These are phyloP conservation scores for Priceomyces melissophilus DNA, from an alignment of 805 yeast genomes.

Conservation along the genomic window DNA sequence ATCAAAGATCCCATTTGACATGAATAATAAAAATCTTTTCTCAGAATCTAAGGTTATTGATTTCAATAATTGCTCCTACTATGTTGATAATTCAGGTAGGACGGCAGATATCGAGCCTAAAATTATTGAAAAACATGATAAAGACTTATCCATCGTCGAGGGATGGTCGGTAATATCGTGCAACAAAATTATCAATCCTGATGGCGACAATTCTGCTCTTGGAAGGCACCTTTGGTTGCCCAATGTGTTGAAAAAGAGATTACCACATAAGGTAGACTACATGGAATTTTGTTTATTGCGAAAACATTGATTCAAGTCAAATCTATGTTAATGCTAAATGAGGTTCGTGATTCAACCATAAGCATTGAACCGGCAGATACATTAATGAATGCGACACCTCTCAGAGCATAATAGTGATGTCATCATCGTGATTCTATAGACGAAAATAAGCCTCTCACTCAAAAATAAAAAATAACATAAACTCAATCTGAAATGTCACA, in stretches of 20 bases:
- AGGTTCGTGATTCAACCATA: too few relatives aligned
- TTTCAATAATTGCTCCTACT: conserved; percentile 59
- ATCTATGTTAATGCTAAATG: too few relatives aligned
- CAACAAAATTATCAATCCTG: conserved; percentile 50
- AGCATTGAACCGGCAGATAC: too few relatives aligned
- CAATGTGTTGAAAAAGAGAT: conserved; percentile 14
- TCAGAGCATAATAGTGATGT: too few relatives aligned
- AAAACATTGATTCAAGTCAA: conserved; percentile 4
- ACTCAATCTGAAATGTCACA: not conserved
- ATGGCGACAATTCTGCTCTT: conserved; percentile 48
- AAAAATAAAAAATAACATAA: not conserved
- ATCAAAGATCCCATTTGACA: conserved; percentile 52
- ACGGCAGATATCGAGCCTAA: conserved; percentile 43
- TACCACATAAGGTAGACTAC: conserved; percentile 38
- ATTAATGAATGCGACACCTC: too few relatives aligned
- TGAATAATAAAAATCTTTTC: conserved; percentile 73
- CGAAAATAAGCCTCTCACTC: not conserved
- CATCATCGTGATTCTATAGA: not conserved
- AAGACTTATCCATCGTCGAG: conserved; percentile 13
- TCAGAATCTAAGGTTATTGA: conserved; percentile 54
- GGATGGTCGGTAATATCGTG: conserved; percentile 53
- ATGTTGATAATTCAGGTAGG: conserved; percentile 58
- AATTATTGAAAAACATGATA: conserved; percentile 11
- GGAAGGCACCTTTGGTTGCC: conserved; percentile 57
- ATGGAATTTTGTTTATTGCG: conserved; percentile 50